phyloP scores from a whole-genome alignment of 768 basidiomycete genomes.

The Kwoniella mangroviensis region DNA sequence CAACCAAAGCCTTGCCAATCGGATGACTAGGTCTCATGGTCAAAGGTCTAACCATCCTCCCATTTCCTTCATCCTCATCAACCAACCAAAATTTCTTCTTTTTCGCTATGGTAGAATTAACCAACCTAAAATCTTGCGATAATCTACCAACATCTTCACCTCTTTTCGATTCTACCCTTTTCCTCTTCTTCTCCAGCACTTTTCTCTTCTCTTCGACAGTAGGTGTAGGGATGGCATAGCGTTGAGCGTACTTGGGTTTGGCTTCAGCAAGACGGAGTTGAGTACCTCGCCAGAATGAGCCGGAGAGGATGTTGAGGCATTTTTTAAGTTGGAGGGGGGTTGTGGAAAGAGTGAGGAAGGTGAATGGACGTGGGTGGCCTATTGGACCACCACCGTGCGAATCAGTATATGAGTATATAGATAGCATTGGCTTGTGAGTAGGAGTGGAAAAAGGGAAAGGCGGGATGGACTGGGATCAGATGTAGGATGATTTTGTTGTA shows the following conservation, averaged over 20 bases:
- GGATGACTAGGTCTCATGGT: constrained; percentile 52
- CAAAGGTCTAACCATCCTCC: constrained; percentile 41
- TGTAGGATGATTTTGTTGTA: not conserved
- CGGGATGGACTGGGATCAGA: not conserved
- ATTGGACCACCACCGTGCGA: no score
- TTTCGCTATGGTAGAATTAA: constrained; percentile 27
- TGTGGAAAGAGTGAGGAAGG: constrained; percentile 45
- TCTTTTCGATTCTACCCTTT: constrained; percentile 26
- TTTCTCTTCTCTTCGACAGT: constrained; percentile 16
- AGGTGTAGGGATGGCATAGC: constrained; percentile 7
- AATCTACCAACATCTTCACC: constrained; percentile 47
- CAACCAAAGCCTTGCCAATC: constrained; percentile 8
- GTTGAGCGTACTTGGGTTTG: constrained; percentile 37
- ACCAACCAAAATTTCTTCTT: constrained; percentile 31
- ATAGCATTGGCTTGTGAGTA: no score
- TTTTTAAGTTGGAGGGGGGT: constrained; percentile 47
- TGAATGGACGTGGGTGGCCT: constrained; percentile 50
- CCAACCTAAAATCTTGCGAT: constrained; percentile 49
- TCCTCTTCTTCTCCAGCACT: constrained; percentile 37
- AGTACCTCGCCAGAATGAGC: constrained; percentile 54
- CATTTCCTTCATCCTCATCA: not conserved
- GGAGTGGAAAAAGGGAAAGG: not conserved
- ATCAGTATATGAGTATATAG: no score
- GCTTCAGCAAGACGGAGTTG: constrained; percentile 53
- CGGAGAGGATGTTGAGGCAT: constrained; percentile 54